Conservation (phyloP, 73 alveolate species). For the Paramecium sexaurelia region DNA sequence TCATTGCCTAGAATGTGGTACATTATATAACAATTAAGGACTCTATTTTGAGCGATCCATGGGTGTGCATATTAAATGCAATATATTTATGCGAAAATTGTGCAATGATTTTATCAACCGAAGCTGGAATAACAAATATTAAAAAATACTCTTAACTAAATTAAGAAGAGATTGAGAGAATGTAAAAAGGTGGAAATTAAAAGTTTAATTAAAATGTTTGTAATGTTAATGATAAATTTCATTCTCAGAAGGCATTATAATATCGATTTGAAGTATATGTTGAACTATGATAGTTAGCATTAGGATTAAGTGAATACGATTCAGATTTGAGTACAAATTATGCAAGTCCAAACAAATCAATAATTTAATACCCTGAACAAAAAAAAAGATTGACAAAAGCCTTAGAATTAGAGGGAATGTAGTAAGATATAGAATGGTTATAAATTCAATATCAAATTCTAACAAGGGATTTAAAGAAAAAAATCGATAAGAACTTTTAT, state of each 20-base stretch:
- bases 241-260: neutral
- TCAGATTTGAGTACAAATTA: neutral
- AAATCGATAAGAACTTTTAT: neutral
- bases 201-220: neutral
- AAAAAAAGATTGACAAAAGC: neutral
- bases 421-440: neutral
- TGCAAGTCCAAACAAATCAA: slow-evolving; percentile 14
- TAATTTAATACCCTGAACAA: neutral
- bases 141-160: slow-evolving; percentile 9
- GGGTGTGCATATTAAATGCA: slow-evolving; percentile 51
- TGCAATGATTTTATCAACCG: slow-evolving; percentile 12
- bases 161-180: neutral
- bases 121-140: neutral
- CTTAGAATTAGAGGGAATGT: neutral
- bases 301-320: slow-evolving; percentile 3
- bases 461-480: neutral
- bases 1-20: slow-evolving; percentile 48
- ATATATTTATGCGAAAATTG: slow-evolving; percentile 39
- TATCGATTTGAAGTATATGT: neutral
- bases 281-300: neutral
- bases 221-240: neutral
- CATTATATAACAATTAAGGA: neutral
- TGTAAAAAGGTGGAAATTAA: neutral
- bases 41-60: neutral
- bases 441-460: neutral